These are phyloP conservation scores for Pogostemon cablin DNA, from an alignment of 257 asterid species.

Conservation along the genomic window DNA sequence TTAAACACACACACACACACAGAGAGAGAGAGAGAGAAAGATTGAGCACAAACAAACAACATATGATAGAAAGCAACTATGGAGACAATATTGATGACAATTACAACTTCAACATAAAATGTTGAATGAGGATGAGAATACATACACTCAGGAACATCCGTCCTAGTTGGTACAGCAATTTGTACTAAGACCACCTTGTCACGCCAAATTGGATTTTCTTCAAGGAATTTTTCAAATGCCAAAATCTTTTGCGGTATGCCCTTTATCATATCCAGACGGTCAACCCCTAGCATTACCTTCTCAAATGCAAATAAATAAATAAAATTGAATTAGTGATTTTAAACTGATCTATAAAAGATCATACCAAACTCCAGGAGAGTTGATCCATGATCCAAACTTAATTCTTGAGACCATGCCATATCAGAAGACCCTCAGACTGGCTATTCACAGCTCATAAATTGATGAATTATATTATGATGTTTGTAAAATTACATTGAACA, in stretches of 20 bases:
- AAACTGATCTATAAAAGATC: not conserved
- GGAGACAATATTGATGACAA: conserved; percentile 11
- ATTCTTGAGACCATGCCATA: conserved; percentile 6
- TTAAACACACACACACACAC: not conserved
- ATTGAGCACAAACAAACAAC: not conserved
- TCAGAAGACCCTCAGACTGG: conserved; percentile 13
- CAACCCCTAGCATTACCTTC: conserved; percentile 95
- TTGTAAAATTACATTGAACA: not conserved
- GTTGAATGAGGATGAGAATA: conserved; percentile 38
- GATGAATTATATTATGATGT: too few relatives aligned
- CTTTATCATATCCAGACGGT: conserved; percentile 90
- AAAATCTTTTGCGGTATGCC: conserved; percentile 92
- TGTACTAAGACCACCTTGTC: conserved; percentile 89
- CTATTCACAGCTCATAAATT: not conserved
- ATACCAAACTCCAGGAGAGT: conserved; percentile 10
- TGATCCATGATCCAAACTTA: conserved; percentile 6
- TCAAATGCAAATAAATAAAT: conserved; percentile 18
- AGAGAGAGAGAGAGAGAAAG: not conserved
- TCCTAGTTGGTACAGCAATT: conserved; percentile 96
- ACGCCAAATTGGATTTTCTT: conserved; percentile 89
- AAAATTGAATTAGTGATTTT: not conserved
- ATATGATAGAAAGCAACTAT: not conserved
- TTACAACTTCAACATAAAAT: conserved; percentile 27
- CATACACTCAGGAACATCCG: conserved; percentile 98
- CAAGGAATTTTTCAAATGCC: conserved; percentile 96